Conservation (phyloP, 805 yeast genomes). For the Lachancea dasiensis region DNA sequence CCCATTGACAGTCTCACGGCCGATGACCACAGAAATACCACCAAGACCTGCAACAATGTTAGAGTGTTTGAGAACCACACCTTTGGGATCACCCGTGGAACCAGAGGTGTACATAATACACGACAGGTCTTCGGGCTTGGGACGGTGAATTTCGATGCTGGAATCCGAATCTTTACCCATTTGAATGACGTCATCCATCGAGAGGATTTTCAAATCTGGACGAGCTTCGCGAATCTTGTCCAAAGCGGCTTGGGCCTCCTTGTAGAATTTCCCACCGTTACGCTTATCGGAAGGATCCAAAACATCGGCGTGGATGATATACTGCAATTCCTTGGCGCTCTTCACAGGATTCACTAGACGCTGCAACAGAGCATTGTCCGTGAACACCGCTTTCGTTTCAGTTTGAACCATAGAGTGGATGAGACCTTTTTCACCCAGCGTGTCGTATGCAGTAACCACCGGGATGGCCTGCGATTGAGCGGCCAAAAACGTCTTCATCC, state of each 20-base stretch:
- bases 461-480: conserved; percentile 75
- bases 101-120: conserved; percentile 72
- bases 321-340: conserved; percentile 54
- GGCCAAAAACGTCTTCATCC: conserved; percentile 87
- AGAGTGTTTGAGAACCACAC: conserved; percentile 58
- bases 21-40: conserved; percentile 67
- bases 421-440: conserved; percentile 83
- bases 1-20: conserved; percentile 42
- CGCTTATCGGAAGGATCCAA: conserved; percentile 60
- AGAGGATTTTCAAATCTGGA: conserved; percentile 67
- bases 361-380: conserved; percentile 69
- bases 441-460: conserved; percentile 92
- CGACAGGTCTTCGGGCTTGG: conserved; percentile 45
- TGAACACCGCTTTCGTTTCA: conserved; percentile 68
- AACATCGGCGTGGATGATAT: conserved; percentile 63
- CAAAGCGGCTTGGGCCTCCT: conserved; percentile 50
- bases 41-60: conserved; percentile 79
- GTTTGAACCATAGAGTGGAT: conserved; percentile 83
- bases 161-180: conserved; percentile 54
- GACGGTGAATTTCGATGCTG: conserved; percentile 36
- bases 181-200: conserved; percentile 57
- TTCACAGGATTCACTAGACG: conserved; percentile 68
- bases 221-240: conserved; percentile 56
- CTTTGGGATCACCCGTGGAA: conserved; percentile 77
- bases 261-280: conserved; percentile 52